These are phyloP conservation scores for Pichia kluyveri DNA, from an alignment of 805 yeast species.

Conservation along the genomic window DNA sequence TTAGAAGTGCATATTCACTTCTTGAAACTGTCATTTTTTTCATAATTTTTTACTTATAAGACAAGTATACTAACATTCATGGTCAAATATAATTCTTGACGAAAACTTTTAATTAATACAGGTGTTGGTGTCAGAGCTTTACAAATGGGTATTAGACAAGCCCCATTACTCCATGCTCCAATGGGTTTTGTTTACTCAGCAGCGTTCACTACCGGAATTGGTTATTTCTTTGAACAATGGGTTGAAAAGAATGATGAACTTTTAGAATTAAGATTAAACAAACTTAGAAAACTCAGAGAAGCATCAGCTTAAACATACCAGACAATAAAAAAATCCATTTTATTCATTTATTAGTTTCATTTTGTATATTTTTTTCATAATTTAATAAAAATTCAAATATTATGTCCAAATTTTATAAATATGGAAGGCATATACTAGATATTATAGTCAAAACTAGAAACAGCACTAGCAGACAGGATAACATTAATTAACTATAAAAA, in stretches of 20 bases:
- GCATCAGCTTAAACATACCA: conserved; percentile 10
- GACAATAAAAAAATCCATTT: neutral
- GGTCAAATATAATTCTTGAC: neutral
- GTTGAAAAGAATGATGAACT: conserved; percentile 31
- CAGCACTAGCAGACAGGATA: too few relatives aligned
- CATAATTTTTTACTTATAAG: neutral
- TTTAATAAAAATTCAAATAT: neutral
- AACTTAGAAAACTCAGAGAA: conserved; percentile 30
- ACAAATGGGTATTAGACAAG: conserved; percentile 35
- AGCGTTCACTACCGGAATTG: conserved; percentile 35
- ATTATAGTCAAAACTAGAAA: too few relatives aligned
- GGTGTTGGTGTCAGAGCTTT: conserved; percentile 36
- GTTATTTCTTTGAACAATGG: conserved; percentile 30
- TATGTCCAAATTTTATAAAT: neutral
- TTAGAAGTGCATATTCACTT: too few relatives aligned
- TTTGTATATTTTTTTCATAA: too few relatives aligned
- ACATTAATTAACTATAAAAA: neutral
- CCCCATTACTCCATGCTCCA: conserved; percentile 30
- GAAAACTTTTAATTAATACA: conserved; percentile 3
- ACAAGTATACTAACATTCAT: neutral
- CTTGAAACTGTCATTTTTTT: too few relatives aligned
- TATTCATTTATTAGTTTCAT: too few relatives aligned
- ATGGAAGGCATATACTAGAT: too few relatives aligned
- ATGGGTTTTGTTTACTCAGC: conserved; percentile 35
- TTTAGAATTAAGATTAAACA: conserved; percentile 28